Conservation (phyloP, 345 rosid species). For the Mangifera indica region DNA sequence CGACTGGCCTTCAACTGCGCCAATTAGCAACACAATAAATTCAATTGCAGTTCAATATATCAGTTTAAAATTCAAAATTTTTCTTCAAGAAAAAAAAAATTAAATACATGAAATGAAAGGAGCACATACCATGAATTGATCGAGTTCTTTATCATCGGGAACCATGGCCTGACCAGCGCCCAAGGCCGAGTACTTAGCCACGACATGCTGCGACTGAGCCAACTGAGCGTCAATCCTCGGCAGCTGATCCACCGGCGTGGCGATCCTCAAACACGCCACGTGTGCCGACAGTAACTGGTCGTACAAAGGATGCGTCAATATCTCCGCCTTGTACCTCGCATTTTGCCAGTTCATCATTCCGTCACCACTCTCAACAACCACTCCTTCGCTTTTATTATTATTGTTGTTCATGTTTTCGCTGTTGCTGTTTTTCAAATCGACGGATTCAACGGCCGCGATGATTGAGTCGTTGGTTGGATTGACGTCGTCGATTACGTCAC, state of each 20-base stretch:
- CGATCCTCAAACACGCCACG: slow-evolving; percentile 84
- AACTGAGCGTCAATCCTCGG: slow-evolving; percentile 97
- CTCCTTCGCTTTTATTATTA: slow-evolving; percentile 43
- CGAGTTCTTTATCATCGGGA: slow-evolving; percentile 86
- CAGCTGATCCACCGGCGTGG: slow-evolving; percentile 93
- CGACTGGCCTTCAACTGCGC: slow-evolving; percentile 2
- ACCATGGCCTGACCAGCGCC: slow-evolving; percentile 57
- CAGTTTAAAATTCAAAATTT: slow-evolving; percentile 2
- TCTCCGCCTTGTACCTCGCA: slow-evolving; percentile 85
- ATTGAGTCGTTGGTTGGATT: slow-evolving; percentile 40
- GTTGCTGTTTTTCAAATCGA: slow-evolving; percentile 39
- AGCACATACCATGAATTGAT: slow-evolving; percentile 91
- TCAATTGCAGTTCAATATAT: not conserved
- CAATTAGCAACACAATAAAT: no score
- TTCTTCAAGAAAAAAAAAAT: not conserved
- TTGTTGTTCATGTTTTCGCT: slow-evolving; percentile 32
- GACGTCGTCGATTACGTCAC: slow-evolving; percentile 63
- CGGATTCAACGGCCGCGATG: slow-evolving; percentile 48
- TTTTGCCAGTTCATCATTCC: slow-evolving; percentile 77
- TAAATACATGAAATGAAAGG: not conserved
- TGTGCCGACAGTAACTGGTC: slow-evolving; percentile 92
- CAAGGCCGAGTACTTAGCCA: slow-evolving; percentile 75
- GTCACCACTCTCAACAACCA: slow-evolving; percentile 39
- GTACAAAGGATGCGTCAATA: slow-evolving; percentile 81
- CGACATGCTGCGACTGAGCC: slow-evolving; percentile 94